phyloP scores from a whole-genome alignment of 2,329 filamentous ascomycete genomes.

The Fusarium burgessii region DNA sequence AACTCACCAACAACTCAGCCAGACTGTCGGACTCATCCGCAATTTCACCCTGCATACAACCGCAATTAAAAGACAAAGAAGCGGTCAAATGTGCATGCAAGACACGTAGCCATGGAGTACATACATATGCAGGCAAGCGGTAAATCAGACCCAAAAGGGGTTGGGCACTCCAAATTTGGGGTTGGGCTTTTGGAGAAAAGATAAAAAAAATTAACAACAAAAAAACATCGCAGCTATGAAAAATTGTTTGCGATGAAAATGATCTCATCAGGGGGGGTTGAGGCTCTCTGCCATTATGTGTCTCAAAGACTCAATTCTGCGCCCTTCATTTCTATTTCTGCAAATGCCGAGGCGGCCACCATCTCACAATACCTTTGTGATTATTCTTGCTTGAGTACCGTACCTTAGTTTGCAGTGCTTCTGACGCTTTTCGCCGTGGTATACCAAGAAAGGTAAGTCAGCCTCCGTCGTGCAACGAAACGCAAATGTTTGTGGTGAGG shows the following conservation, averaged over 20 bases:
- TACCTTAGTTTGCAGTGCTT: background rate
- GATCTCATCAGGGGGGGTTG: background rate
- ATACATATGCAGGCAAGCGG: constrained; percentile 6
- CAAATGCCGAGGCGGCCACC: background rate
- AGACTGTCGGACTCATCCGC: background rate
- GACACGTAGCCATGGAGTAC: constrained; percentile 3
- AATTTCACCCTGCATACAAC: background rate
- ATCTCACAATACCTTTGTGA: background rate
- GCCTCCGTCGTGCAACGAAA: background rate
- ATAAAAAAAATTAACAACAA: background rate
- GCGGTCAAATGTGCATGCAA: constrained; percentile 6
- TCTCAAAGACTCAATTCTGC: background rate
- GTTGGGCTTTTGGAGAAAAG: background rate
- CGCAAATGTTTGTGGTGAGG: too few species aligned
- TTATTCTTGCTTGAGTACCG: background rate
- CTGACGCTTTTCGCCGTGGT: background rate
- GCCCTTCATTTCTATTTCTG: background rate
- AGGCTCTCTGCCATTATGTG: background rate
- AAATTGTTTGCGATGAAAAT: background rate
- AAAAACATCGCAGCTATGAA: constrained; percentile 10
- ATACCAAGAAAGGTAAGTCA: background rate
- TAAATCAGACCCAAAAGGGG: constrained; percentile 9
- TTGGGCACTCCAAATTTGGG: background rate
- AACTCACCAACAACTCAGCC: background rate
- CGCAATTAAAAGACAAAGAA: background rate